These are phyloP conservation scores for Daldinia sp. DNA, from an alignment of 2,329 filamentous ascomycete genomes.

Conservation along the genomic window DNA sequence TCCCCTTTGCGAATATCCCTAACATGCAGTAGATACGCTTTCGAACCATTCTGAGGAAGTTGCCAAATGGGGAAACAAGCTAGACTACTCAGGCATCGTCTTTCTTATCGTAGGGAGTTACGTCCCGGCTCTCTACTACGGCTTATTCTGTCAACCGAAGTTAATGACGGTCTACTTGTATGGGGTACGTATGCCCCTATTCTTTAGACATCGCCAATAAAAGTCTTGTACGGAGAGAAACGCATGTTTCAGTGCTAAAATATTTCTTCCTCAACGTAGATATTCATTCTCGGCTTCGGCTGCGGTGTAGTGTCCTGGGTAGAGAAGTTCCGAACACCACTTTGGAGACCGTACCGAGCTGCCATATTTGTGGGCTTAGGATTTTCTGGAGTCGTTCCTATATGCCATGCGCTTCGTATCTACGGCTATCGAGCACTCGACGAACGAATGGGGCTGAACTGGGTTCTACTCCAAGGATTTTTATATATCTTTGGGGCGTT, in stretches of 20 bases:
- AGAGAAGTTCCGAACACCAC: conserved; percentile 85
- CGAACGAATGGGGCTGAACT: conserved; percentile 81
- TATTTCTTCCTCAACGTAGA: conserved; percentile 63
- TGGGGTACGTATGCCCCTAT: conserved; percentile 66
- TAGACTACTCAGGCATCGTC: conserved; percentile 96
- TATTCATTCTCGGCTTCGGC: conserved; percentile 79
- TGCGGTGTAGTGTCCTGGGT: conserved; percentile 83
- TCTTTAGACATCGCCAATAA: neutral
- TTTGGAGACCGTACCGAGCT: conserved; percentile 86
- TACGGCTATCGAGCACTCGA: conserved; percentile 77
- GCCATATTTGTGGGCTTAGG: conserved; percentile 92
- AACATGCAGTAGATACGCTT: conserved; percentile 67
- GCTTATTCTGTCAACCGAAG: conserved; percentile 76
- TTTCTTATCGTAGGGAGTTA: conserved; percentile 92
- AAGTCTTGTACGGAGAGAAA: neutral
- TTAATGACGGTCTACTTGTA: conserved; percentile 79
- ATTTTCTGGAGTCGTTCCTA: conserved; percentile 83
- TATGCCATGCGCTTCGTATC: conserved; percentile 78
- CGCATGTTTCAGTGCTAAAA: conserved; percentile 6
- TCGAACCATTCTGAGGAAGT: conserved; percentile 85
- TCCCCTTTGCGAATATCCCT: conserved; percentile 4
- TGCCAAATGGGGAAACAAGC: conserved; percentile 86
- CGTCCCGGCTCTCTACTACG: conserved; percentile 89
- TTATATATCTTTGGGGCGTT: conserved; percentile 88
- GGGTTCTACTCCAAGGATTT: conserved; percentile 82